Conservation (phyloP, 1,284 basidiomycete genomes). For the Moesziomyces antarcticus region DNA sequence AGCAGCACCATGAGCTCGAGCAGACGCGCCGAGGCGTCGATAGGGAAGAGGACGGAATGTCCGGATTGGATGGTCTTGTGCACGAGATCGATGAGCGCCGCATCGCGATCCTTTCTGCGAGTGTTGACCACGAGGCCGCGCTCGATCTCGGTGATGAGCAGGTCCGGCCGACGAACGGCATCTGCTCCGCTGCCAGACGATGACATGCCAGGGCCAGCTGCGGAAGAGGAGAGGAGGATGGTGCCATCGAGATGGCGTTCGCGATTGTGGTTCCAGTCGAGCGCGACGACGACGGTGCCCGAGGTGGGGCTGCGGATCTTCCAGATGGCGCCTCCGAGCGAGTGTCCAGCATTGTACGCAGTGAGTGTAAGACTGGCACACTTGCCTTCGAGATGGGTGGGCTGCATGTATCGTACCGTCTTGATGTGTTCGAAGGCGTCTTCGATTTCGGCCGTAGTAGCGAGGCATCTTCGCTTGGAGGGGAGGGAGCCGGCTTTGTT, state of each 20-base stretch:
- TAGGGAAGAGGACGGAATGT: conserved; percentile 86
- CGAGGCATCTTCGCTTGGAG: conserved; percentile 71
- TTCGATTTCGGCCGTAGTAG: conserved; percentile 86
- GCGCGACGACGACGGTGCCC: conserved; percentile 93
- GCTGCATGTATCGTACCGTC: conserved; percentile 92
- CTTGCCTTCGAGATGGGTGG: conserved; percentile 89
- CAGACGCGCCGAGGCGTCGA: conserved; percentile 91
- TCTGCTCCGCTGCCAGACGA: conserved; percentile 34
- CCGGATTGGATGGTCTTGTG: conserved; percentile 84
- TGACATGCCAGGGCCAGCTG: conserved; percentile 31
- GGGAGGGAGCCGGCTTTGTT: conserved; percentile 8
- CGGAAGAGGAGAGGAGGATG: conserved; percentile 70
- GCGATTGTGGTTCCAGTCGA: conserved; percentile 94
- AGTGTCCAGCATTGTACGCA: conserved; percentile 94
- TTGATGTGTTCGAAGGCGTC: conserved; percentile 93
- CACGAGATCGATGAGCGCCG: conserved; percentile 73
- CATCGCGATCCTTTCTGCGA: conserved; percentile 89
- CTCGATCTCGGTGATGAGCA: conserved; percentile 93
- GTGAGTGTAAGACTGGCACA: conserved; percentile 80
- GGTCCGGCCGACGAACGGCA: conserved; percentile 64
- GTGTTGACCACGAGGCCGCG: conserved; percentile 80
- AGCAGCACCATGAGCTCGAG: conserved; percentile 93
- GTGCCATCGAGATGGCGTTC: conserved; percentile 97
- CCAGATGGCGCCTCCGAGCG: conserved; percentile 96
- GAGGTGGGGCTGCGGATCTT: conserved; percentile 96